Conservation (phyloP, 257 asterid species). For the Solanum verrucosum region DNA sequence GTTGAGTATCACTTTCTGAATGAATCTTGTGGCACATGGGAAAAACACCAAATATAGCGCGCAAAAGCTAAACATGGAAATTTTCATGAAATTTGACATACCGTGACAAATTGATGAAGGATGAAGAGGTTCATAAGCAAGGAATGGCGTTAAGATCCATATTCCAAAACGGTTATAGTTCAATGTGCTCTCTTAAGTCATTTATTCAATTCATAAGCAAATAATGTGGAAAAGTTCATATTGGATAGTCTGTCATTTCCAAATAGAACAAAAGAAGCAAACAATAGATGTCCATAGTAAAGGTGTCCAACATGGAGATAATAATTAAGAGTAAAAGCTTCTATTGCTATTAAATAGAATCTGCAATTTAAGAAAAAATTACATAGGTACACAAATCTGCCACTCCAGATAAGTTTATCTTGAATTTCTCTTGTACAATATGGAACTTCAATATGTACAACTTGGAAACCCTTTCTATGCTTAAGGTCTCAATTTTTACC, state of each 20-base stretch:
- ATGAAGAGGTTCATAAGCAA: background rate
- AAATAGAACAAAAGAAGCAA: background rate
- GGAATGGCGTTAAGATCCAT: conserved; percentile 18
- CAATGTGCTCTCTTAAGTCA: conserved; percentile 37
- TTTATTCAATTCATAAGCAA: conserved; percentile 16
- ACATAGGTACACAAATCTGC: background rate
- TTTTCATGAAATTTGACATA: no score
- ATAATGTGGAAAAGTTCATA: background rate
- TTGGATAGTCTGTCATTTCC: background rate
- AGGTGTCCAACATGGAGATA: no score
- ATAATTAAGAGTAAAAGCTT: no score
- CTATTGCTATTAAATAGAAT: background rate
- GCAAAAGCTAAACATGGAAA: no score
- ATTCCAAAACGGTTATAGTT: conserved; percentile 45
- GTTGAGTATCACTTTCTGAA: background rate
- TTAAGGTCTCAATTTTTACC: background rate
- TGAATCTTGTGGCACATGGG: no score
- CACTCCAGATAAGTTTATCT: background rate
- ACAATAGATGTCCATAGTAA: background rate
- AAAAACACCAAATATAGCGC: no score
- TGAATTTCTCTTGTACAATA: background rate
- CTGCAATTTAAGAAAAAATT: fast-evolving
- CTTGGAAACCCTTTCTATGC: background rate
- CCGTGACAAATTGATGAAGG: background rate
- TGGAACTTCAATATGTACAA: background rate